These are phyloP conservation scores for Pythium volutum DNA, from an alignment of 352 stramenopile genomes.

Conservation along the genomic window DNA sequence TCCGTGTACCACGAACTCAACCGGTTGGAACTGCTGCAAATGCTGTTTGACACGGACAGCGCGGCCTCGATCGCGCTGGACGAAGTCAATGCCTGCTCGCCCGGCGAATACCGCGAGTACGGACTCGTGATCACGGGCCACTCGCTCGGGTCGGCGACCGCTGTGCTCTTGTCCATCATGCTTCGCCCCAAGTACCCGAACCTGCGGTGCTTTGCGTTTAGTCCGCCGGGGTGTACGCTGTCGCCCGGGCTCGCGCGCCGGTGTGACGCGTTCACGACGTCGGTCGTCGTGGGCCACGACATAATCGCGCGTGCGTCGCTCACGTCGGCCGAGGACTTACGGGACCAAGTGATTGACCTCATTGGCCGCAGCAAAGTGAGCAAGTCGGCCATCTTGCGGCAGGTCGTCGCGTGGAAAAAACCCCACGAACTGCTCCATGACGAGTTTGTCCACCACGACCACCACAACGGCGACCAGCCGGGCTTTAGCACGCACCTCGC, in stretches of 20 bases:
- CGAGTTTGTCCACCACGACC: conserved; percentile 18
- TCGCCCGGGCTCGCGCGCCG: conserved; percentile 59
- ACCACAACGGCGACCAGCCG: conserved; percentile 1
- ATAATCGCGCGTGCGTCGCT: conserved; percentile 82
- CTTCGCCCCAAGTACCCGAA: conserved; percentile 75
- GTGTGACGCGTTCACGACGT: conserved; percentile 65
- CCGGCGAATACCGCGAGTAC: conserved; percentile 67
- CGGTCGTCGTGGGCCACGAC: conserved; percentile 79
- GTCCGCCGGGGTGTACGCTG: conserved; percentile 74
- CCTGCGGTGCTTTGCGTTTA: conserved; percentile 78
- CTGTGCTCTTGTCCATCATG: conserved; percentile 74
- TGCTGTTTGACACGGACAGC: conserved; percentile 75
- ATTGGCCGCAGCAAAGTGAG: conserved; percentile 85
- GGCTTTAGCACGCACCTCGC: conserved; percentile 60
- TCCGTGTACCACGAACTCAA: conserved; percentile 71
- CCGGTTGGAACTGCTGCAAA: conserved; percentile 73
- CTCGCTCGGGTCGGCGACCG: conserved; percentile 73
- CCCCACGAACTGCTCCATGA: conserved; percentile 72
- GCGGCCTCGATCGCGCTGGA: conserved; percentile 40
- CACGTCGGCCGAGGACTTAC: conserved; percentile 66
- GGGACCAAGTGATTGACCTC: conserved; percentile 80
- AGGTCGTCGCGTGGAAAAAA: conserved; percentile 75
- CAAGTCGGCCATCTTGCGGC: conserved; percentile 76
- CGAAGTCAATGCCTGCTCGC: conserved; percentile 57
- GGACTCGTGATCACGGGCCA: conserved; percentile 76